phyloP scores from a whole-genome alignment of 345 rosid genomes.

The Noccaea bulbosa region DNA sequence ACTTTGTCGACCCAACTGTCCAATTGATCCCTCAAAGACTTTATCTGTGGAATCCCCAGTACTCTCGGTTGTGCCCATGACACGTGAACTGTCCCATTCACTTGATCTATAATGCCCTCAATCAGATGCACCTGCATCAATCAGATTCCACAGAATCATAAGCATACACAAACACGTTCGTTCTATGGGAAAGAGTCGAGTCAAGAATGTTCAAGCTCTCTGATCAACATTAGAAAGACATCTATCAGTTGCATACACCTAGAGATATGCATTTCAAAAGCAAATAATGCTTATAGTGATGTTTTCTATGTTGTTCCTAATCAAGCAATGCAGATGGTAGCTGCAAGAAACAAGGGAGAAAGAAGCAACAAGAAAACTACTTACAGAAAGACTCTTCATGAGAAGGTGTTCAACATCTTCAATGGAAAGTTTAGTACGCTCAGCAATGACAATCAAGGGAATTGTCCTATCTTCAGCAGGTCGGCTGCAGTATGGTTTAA shows the following conservation, averaged over 20 bases:
- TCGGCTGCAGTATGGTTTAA: constrained; percentile 61
- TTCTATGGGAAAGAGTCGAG: neutral
- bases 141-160: constrained; percentile 14
- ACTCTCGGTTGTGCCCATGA: constrained; percentile 99
- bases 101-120: constrained; percentile 97
- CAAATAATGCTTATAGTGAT: neutral
- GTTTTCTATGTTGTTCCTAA: neutral
- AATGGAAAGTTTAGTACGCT: constrained; percentile 81
- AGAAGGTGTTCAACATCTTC: constrained; percentile 97
- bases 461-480: constrained; percentile 96
- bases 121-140: constrained; percentile 88
- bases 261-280: constrained; percentile 4
- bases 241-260: constrained; percentile 10
- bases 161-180: constrained; percentile 6
- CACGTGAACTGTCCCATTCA: constrained; percentile 82
- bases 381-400: constrained; percentile 96
- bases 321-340: neutral
- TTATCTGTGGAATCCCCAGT: constrained; percentile 90
- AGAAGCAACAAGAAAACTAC: constrained; percentile 44
- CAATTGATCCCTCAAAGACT: constrained; percentile 81
- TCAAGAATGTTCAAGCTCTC: neutral
- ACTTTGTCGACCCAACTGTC: constrained; percentile 89
- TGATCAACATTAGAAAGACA: neutral
- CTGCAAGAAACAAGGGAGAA: constrained; percentile 20
- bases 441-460: constrained; percentile 82